Percentiles rank a stretch among this genome's conserved stretches.
These are phyloP conservation scores for Psilocybe cubensis DNA, from an alignment of 768 basidiomycete species.

Conservation along the genomic window DNA sequence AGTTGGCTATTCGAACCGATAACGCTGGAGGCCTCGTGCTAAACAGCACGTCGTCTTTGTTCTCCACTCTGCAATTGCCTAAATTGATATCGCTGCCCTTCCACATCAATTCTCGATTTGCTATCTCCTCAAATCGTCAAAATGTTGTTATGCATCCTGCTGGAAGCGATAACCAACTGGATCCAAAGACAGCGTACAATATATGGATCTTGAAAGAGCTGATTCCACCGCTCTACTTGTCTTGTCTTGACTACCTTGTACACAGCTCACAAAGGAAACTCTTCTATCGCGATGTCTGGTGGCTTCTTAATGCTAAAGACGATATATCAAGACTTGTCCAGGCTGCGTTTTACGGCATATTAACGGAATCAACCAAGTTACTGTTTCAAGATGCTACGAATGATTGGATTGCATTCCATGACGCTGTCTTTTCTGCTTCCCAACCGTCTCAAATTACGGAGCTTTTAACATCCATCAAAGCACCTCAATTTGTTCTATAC, in stretches of 20 bases:
- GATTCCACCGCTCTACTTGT: constrained; percentile 39
- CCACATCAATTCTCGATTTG: constrained; percentile 48
- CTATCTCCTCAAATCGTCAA: constrained; percentile 46
- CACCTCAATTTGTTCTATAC: constrained; percentile 17
- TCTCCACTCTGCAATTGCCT: constrained; percentile 47
- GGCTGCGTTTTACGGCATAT: constrained; percentile 21
- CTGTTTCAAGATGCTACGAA: constrained; percentile 9
- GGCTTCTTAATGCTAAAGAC: constrained; percentile 15
- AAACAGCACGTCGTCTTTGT: constrained; percentile 26
- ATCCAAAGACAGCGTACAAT: constrained; percentile 42
- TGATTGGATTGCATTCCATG: constrained; percentile 7
- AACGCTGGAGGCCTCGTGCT: background rate
- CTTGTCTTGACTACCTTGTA: constrained; percentile 31
- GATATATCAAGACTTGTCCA: constrained; percentile 14
- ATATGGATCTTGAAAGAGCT: constrained; percentile 39
- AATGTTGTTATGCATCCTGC: constrained; percentile 41
- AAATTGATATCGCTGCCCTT: constrained; percentile 40
- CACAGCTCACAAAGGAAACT: background rate
- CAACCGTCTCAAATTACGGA: constrained; percentile 20
- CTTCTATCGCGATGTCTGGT: constrained; percentile 8
- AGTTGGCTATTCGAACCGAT: constrained; percentile 11
- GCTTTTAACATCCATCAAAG: constrained; percentile 21
- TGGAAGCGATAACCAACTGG: constrained; percentile 13
- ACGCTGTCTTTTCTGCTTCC: constrained; percentile 21
- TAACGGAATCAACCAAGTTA: constrained; percentile 1